A percentile compares a stretch with the other conserved stretches of the same genome.
Conservation (phyloP, 768 basidiomycete genomes). For the Termitomyces eurrhizus region DNA sequence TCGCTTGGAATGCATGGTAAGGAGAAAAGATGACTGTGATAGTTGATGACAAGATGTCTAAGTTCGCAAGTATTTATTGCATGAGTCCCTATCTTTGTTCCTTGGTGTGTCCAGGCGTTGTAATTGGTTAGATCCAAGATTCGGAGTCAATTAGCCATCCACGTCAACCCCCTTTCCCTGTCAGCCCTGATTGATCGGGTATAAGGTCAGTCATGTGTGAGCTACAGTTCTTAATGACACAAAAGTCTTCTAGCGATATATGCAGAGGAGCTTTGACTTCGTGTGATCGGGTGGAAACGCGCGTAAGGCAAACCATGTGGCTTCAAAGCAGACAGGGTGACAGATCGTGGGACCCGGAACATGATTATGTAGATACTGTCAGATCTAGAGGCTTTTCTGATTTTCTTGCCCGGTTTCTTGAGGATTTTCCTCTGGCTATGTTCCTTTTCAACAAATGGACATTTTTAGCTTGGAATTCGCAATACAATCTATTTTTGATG, state of each 20-base stretch:
- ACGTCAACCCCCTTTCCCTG: background rate
- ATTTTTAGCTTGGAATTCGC: too few species aligned
- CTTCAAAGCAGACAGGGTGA: background rate
- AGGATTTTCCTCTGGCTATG: too few species aligned
- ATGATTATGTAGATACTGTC: too few species aligned
- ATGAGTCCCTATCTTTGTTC: background rate
- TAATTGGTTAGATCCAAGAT: background rate
- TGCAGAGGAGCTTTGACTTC: background rate
- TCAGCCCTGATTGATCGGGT: background rate
- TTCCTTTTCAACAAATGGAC: too few species aligned
- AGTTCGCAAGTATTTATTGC: background rate
- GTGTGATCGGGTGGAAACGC: background rate
- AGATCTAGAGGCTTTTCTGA: too few species aligned
- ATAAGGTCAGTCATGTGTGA: background rate
- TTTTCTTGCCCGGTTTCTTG: too few species aligned
- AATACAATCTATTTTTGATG: background rate
- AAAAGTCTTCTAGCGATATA: background rate
- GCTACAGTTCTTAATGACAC: background rate
- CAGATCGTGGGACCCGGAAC: too few species aligned
- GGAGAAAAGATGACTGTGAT: background rate
- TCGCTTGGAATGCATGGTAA: constrained; percentile 8
- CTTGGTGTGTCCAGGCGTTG: background rate
- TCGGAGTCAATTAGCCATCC: too few species aligned
- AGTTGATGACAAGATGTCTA: background rate
- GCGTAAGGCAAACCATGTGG: background rate